Conservation (phyloP, 2,329 filamentous ascomycete species). For the Alternaria tenuissima region DNA sequence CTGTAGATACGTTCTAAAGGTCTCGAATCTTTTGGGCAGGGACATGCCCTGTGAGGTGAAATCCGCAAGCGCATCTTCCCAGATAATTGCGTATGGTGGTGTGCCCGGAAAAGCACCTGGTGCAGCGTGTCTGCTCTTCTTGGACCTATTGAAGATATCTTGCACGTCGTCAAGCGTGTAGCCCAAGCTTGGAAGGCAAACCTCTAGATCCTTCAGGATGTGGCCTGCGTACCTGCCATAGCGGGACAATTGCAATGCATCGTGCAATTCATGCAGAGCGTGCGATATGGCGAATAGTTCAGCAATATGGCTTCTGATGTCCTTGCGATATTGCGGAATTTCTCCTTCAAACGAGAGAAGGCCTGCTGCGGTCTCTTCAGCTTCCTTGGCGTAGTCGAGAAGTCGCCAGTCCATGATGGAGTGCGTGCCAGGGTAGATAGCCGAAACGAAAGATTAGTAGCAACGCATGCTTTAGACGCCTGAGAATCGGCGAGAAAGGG, state of each 20-base stretch:
- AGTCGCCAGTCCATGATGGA: conserved; percentile 50
- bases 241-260: conserved; percentile 51
- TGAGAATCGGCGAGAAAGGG: conserved; percentile 20
- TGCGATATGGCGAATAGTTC: conserved; percentile 64
- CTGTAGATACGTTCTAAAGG: conserved; percentile 61
- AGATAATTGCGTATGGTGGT: conserved; percentile 58
- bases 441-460: conserved; percentile 27
- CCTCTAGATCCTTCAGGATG: conserved; percentile 58
- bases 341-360: conserved; percentile 60
- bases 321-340: conserved; percentile 60
- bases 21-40: conserved; percentile 58
- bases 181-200: conserved; percentile 59
- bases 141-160: conserved; percentile 50
- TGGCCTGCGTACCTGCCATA: conserved; percentile 47
- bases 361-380: conserved; percentile 62
- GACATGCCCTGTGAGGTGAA: conserved; percentile 58
- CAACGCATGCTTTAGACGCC: conserved; percentile 25
- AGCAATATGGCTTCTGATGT: conserved; percentile 63
- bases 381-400: conserved; percentile 54
- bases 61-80: conserved; percentile 58
- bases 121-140: conserved; percentile 31
- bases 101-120: conserved; percentile 50
- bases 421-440: conserved; percentile 36
- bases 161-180: conserved; percentile 62
- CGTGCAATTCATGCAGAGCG: conserved; percentile 59